Conservation (phyloP, 345 rosid genomes). For the Psidium guajava region DNA sequence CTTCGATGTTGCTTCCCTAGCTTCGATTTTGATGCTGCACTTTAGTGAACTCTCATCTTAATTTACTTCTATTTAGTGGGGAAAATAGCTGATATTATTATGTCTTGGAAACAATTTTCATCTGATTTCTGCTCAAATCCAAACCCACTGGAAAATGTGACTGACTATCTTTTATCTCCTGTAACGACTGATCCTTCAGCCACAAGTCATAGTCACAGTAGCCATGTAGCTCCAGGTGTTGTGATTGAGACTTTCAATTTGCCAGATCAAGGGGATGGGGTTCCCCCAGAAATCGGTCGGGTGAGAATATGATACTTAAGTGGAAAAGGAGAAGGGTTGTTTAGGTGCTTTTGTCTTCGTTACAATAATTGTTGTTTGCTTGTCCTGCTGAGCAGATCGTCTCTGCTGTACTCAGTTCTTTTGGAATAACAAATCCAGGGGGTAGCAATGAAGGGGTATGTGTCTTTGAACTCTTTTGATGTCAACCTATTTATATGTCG, state of each 20-base stretch:
- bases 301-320: constrained; percentile 15
- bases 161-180: neutral
- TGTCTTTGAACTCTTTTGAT: constrained; percentile 14
- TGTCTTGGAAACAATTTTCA: neutral
- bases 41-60: neutral
- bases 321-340: neutral
- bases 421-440: constrained; percentile 42
- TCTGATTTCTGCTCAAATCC: neutral
- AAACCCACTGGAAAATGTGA: neutral
- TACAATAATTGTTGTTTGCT: neutral
- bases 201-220: constrained; percentile 19
- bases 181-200: constrained; percentile 28
- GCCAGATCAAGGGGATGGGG: constrained; percentile 67
- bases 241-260: constrained; percentile 54
- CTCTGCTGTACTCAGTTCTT: constrained; percentile 67
- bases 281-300: constrained; percentile 62
- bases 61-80: neutral
- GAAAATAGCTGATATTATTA: neutral
- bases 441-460: constrained; percentile 35
- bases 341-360: neutral
- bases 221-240: constrained; percentile 37
- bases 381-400: constrained; percentile 34
- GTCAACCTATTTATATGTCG: neutral
- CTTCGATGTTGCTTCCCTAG: neutral
- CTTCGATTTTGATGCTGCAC: neutral